A percentile compares a stretch with the other conserved stretches of the same genome.
These are phyloP conservation scores for Kuraishia hungarica DNA, from an alignment of 805 yeast species.

Conservation along the genomic window DNA sequence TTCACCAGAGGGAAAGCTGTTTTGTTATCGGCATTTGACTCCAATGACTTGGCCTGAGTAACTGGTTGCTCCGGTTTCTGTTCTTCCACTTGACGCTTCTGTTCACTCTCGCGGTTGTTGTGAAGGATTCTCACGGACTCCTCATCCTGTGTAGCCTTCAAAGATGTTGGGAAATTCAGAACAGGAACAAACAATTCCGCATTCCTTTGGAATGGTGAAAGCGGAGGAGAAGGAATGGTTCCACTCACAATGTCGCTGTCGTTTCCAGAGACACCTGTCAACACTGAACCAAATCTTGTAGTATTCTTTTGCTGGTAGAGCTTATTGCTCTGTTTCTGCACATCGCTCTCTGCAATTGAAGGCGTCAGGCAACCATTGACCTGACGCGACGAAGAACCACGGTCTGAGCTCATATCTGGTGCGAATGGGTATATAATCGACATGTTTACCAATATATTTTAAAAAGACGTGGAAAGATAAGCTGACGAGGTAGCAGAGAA, in stretches of 20 bases:
- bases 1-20: slow-evolving; percentile 37
- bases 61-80: neutral
- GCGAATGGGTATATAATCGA: slow-evolving; percentile 1
- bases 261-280: neutral
- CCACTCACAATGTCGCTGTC: neutral
- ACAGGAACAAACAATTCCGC: neutral
- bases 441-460: neutral
- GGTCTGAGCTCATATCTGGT: neutral
- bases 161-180: neutral
- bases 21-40: neutral
- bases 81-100: neutral
- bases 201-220: neutral
- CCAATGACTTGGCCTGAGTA: neutral
- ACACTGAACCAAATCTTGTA: neutral
- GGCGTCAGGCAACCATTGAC: slow-evolving; percentile 4
- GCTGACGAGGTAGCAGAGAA: neutral
- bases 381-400: slow-evolving; percentile 2
- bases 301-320: neutral
- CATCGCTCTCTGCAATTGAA: slow-evolving; percentile 1
- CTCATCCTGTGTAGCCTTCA: neutral
- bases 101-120: neutral
- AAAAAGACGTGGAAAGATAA: neutral
- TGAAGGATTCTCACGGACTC: neutral
- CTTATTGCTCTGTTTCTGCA: neutral
- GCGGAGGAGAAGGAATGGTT: neutral